Evolutionary conservation across 2,329 filamentous ascomycete species (phyloP).

Genomic region (Aspergillus phoenicis): DNA sequence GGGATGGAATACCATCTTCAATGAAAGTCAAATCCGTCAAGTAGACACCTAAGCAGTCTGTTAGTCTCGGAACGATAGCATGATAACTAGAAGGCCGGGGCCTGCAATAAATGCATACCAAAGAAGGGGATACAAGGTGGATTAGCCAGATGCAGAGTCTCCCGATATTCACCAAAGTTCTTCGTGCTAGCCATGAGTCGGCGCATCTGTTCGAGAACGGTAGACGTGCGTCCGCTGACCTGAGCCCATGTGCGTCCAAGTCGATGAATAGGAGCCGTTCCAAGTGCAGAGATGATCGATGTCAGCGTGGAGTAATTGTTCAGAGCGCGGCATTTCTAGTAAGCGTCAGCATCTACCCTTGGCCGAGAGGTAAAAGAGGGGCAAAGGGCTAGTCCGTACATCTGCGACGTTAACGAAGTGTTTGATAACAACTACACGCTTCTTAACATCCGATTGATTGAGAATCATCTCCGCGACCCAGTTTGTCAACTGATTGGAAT

Average conservation of each 20-base stretch:
- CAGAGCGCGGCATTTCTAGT: constrained; percentile 83
- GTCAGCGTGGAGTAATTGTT: constrained; percentile 99
- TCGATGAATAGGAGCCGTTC: constrained; percentile 91
- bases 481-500: constrained; percentile 98
- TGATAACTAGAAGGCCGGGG: not conserved
- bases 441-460: constrained; percentile 90
- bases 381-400: constrained; percentile 52
- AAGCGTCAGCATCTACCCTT: constrained; percentile 16
- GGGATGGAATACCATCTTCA: constrained; percentile 93
- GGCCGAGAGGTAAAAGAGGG: constrained; percentile 1
- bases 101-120: constrained; percentile 63
- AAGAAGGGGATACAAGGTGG: constrained; percentile 98
- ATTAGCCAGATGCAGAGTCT: constrained; percentile 87
- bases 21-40: constrained; percentile 97
- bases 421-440: constrained; percentile 95
- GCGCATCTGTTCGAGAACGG: constrained; percentile 85
- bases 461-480: constrained; percentile 99
- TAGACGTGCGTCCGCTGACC: constrained; percentile 80
- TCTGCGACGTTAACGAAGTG: constrained; percentile 97
- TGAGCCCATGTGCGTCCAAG: constrained; percentile 93
- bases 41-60: constrained; percentile 72
- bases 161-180: constrained; percentile 96
- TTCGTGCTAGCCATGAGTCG: constrained; percentile 95
- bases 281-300: constrained; percentile 93
- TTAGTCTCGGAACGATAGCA: not conserved